Percentiles rank a stretch among this genome's conserved stretches.
phyloP scores from a whole-genome alignment of 2,329 filamentous ascomycete species.

The Fusarium staphyleae region DNA sequence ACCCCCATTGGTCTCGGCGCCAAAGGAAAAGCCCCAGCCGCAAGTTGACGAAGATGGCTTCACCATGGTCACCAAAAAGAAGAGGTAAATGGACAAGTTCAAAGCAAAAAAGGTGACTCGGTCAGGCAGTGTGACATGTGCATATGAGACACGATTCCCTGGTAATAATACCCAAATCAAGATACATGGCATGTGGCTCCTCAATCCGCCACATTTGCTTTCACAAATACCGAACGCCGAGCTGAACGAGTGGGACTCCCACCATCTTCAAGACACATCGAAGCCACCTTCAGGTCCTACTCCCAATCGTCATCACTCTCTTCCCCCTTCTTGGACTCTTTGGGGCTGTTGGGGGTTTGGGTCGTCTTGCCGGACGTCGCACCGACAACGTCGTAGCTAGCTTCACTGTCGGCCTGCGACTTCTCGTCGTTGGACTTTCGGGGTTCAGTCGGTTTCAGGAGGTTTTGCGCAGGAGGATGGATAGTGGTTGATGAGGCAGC shows the following conservation, averaged over 20 bases:
- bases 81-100: conserved; percentile 54
- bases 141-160: conserved; percentile 29
- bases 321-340: conserved; percentile 61
- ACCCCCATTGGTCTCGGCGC: conserved; percentile 62
- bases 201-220: conserved; percentile 28
- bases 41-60: conserved; percentile 85
- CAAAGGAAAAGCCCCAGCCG: conserved; percentile 70
- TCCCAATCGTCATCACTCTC: conserved; percentile 76
- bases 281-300: conserved; percentile 48
- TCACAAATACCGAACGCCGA: conserved; percentile 46
- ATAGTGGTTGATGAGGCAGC: conserved; percentile 67
- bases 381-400: conserved; percentile 92
- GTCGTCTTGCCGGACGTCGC: conserved; percentile 78
- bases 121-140: neutral
- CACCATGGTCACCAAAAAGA: conserved; percentile 75
- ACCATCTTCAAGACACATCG: conserved; percentile 21
- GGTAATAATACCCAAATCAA: conserved; percentile 42
- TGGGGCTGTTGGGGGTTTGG: conserved; percentile 74
- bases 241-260: conserved; percentile 35
- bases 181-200: conserved; percentile 28
- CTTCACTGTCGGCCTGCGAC: conserved; percentile 90
- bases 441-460: conserved; percentile 68
- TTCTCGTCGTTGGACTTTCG: conserved; percentile 87
- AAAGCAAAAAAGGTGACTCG: conserved; percentile 7
- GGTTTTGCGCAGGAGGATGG: conserved; percentile 56